phyloP scores from a whole-genome alignment of 352 stramenopile species.

The Pythium angustatum region DNA sequence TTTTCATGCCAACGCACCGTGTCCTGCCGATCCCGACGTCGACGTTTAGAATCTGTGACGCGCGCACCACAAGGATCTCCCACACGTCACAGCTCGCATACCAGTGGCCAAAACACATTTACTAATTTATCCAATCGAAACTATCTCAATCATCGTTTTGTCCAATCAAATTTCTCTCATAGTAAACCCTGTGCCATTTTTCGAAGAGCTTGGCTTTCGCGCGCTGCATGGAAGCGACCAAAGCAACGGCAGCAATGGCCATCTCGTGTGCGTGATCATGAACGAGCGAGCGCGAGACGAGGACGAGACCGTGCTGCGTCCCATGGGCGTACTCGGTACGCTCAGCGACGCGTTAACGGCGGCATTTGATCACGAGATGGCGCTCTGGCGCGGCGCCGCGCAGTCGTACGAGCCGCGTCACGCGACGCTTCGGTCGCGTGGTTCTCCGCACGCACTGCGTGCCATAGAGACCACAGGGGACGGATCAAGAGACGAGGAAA shows the following conservation, averaged over 20 bases:
- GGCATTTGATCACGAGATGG: slow-evolving; percentile 16
- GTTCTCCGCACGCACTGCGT: not conserved
- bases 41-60: too few species aligned
- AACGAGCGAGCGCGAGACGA: not conserved
- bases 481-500: not conserved
- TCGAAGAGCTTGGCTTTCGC: slow-evolving; percentile 11
- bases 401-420: slow-evolving; percentile 1
- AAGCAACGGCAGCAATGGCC: too few species aligned
- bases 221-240: not conserved
- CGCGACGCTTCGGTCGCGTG: slow-evolving; percentile 8
- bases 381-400: slow-evolving; percentile 13
- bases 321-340: slow-evolving; percentile 6
- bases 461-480: too few species aligned
- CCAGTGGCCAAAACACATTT: not conserved
- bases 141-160: not conserved
- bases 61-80: too few species aligned
- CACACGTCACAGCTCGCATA: slow-evolving; percentile 9
- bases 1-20: too few species aligned
- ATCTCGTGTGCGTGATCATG: not conserved
- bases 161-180: not conserved
- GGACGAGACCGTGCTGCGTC: not conserved
- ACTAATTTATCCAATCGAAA: slow-evolving; percentile 2
- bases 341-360: slow-evolving; percentile 13
- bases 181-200: slow-evolving; percentile 14
- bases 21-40: too few species aligned